A percentile compares a stretch with the other conserved stretches of the same genome.
These are phyloP conservation scores for Bacidia rubella DNA, from an alignment of 495 filamentous ascomycete species.

Conservation along the genomic window DNA sequence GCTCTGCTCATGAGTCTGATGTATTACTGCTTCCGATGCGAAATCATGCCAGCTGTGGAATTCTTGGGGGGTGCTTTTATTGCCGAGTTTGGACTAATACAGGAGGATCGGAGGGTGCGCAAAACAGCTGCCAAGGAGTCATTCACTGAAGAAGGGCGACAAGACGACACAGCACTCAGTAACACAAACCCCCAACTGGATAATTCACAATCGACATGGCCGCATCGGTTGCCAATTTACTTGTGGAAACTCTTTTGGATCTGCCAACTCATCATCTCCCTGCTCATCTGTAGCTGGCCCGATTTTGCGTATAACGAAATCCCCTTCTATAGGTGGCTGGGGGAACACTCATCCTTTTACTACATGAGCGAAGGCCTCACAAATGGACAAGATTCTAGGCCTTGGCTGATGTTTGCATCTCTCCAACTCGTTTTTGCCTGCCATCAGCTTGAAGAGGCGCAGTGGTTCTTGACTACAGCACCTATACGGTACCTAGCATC, in stretches of 20 bases:
- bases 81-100: slow-evolving; percentile 42
- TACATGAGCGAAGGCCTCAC: no score
- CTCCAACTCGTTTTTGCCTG: neutral
- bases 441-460: neutral
- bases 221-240: no score
- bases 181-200: slow-evolving; percentile 3
- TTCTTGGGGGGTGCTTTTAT: slow-evolving; percentile 48
- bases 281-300: slow-evolving; percentile 32
- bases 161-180: neutral
- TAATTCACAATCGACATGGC: slow-evolving; percentile 17
- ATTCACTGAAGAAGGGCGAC: neutral
- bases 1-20: slow-evolving; percentile 31
- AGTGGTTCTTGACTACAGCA: neutral
- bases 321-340: slow-evolving; percentile 24
- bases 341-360: slow-evolving; percentile 20
- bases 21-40: slow-evolving; percentile 43
- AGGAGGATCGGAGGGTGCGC: slow-evolving; percentile 16
- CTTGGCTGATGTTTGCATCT: neutral
- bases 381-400: no score
- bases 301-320: slow-evolving; percentile 26
- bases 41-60: slow-evolving; percentile 45
- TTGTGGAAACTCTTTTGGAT: neutral
- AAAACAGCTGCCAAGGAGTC: neutral
- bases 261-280: neutral
- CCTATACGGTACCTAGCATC: slow-evolving; percentile 32